Evolutionary conservation across 2,329 filamentous ascomycete species (phyloP).

Genomic region (Botrytis squamosa): DNA sequence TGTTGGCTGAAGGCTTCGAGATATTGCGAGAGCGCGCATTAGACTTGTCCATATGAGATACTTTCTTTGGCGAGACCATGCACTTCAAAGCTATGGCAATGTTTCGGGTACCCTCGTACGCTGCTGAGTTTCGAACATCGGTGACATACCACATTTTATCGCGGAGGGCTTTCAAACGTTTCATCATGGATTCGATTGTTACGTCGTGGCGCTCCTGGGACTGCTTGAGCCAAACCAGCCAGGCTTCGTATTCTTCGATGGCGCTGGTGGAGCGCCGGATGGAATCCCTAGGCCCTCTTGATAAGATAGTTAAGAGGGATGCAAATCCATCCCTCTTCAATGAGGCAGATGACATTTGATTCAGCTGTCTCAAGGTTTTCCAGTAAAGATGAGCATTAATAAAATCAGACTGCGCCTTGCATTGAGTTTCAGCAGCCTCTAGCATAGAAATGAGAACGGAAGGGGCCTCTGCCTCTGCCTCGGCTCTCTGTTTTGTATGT

Average conservation of each 20-base stretch:
- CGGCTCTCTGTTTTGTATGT: slow-evolving; percentile 26
- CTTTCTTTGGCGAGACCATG: slow-evolving; percentile 69
- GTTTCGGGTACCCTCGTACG: slow-evolving; percentile 83
- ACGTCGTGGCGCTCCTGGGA: slow-evolving; percentile 76
- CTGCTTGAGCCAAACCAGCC: slow-evolving; percentile 81
- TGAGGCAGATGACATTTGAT: slow-evolving; percentile 58
- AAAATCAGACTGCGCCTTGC: slow-evolving; percentile 77
- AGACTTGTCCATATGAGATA: slow-evolving; percentile 33
- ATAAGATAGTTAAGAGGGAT: slow-evolving; percentile 71
- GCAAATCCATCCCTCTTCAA: slow-evolving; percentile 68
- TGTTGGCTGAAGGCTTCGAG: slow-evolving; percentile 37
- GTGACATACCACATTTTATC: slow-evolving; percentile 99
- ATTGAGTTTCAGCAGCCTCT: slow-evolving; percentile 72
- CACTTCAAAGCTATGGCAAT: slow-evolving; percentile 85
- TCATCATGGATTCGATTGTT: slow-evolving; percentile 72
- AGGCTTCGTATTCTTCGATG: slow-evolving; percentile 76
- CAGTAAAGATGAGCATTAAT: slow-evolving; percentile 82
- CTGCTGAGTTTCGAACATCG: slow-evolving; percentile 84
- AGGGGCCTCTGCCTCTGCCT: slow-evolving; percentile 43
- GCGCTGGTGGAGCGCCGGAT: slow-evolving; percentile 68
- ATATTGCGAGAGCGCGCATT: slow-evolving; percentile 41
- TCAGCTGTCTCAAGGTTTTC: slow-evolving; percentile 75
- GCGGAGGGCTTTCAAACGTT: slow-evolving; percentile 69
- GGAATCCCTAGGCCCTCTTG: slow-evolving; percentile 66
- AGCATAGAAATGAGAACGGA: slow-evolving; percentile 69